A percentile compares a stretch with the other conserved stretches of the same genome.
phyloP scores from a whole-genome alignment of 345 rosid genomes.

The Cardamine occulta region DNA sequence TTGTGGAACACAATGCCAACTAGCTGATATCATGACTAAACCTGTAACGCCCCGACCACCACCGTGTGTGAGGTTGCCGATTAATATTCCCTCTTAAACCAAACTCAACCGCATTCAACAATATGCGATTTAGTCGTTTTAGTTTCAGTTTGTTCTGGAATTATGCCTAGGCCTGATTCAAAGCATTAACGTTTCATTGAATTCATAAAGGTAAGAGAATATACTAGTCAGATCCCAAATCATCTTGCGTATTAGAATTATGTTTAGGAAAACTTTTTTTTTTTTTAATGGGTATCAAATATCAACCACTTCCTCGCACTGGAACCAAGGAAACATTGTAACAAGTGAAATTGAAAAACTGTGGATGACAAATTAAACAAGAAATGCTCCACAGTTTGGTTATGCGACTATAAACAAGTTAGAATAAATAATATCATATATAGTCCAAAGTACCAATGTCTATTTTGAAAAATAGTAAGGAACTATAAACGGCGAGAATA shows the following conservation, averaged over 20 bases:
- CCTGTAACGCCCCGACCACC: too few species aligned
- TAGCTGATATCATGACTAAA: too few species aligned
- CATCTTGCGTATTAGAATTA: background rate
- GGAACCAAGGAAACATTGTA: background rate
- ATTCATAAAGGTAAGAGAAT: too few species aligned
- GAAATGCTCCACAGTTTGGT: slow-evolving; percentile 1
- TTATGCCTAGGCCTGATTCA: too few species aligned
- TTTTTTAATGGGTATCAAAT: too few species aligned
- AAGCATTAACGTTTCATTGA: too few species aligned
- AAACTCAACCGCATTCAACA: too few species aligned
- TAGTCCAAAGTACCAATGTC: background rate
- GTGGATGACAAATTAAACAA: background rate
- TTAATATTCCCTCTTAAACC: too few species aligned
- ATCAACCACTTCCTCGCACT: background rate
- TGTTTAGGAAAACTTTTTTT: background rate
- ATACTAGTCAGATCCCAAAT: background rate
- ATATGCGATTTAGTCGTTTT: too few species aligned
- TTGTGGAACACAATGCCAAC: too few species aligned
- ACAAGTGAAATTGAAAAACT: background rate
- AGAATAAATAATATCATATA: background rate
- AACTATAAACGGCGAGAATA: slow-evolving; percentile 34
- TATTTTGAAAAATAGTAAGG: background rate
- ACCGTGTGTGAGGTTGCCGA: too few species aligned
- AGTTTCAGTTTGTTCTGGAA: too few species aligned
- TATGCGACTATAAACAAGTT: slow-evolving; percentile 15